These are phyloP conservation scores for Xylaria sp. DNA, from an alignment of 2,329 filamentous ascomycete species.

Conservation along the genomic window DNA sequence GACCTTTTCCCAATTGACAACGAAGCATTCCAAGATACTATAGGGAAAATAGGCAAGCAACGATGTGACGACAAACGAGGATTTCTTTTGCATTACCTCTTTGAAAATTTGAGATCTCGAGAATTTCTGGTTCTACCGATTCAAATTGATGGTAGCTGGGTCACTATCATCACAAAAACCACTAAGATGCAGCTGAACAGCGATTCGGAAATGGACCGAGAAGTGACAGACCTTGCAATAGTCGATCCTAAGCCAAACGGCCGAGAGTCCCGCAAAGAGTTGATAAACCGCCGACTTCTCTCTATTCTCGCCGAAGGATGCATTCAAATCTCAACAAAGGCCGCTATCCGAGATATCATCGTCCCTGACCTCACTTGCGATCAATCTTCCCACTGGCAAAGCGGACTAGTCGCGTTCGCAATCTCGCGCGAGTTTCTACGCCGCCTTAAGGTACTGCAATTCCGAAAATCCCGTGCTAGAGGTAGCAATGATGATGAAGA, in stretches of 20 bases:
- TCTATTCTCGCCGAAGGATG: constrained; percentile 37
- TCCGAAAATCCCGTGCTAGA: background rate
- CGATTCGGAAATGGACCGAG: constrained; percentile 17
- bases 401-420: constrained; percentile 41
- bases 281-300: constrained; percentile 27
- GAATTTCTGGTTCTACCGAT: constrained; percentile 42
- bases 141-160: constrained; percentile 34
- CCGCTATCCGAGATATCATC: background rate
- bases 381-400: constrained; percentile 34
- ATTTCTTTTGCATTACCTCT: constrained; percentile 38
- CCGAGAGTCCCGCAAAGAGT: constrained; percentile 14
- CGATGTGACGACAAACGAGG: background rate
- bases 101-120: constrained; percentile 36
- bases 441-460: constrained; percentile 39
- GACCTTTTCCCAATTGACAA: constrained; percentile 37
- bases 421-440: constrained; percentile 43
- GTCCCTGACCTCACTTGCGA: background rate
- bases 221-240: constrained; percentile 37
- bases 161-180: constrained; percentile 32
- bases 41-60: constrained; percentile 26
- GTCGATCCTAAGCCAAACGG: constrained; percentile 35
- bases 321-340: constrained; percentile 24
- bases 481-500: background rate
- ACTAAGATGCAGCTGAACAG: background rate
- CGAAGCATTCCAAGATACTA: constrained; percentile 5